phyloP scores from a whole-genome alignment of 164 flowering plant species.

The Cinnamomum micranthum region DNA sequence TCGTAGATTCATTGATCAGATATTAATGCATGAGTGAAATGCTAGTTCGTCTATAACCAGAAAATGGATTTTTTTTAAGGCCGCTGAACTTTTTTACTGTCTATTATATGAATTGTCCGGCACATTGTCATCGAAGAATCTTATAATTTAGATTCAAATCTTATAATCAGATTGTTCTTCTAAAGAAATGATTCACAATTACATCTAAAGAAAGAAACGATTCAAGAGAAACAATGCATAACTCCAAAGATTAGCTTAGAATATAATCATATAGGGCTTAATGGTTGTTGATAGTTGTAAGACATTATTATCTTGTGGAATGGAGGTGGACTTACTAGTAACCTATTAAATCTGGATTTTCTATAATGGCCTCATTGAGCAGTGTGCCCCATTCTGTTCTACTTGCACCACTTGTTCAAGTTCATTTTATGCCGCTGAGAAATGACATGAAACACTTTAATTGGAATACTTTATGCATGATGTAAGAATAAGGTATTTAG shows the following conservation, averaged over 20 bases:
- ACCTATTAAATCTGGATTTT: neutral
- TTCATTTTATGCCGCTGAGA: too few species aligned
- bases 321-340: neutral
- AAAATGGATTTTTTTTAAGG: too few species aligned
- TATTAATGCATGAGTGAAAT: too few species aligned
- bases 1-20: too few species aligned
- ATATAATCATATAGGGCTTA: neutral
- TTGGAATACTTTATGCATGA: too few species aligned
- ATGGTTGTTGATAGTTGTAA: neutral
- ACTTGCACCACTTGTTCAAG: neutral
- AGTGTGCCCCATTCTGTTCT: neutral
- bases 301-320: neutral
- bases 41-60: too few species aligned
- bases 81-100: too few species aligned
- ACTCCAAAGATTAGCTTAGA: neutral
- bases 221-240: neutral
- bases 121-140: neutral
- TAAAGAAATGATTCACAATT: neutral
- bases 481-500: too few species aligned
- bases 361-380: neutral
- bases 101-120: too few species aligned
- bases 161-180: neutral
- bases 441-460: too few species aligned
- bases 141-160: neutral
- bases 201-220: neutral